phyloP scores from a whole-genome alignment of 2,329 filamentous ascomycete genomes.

The Penicillium hordei region DNA sequence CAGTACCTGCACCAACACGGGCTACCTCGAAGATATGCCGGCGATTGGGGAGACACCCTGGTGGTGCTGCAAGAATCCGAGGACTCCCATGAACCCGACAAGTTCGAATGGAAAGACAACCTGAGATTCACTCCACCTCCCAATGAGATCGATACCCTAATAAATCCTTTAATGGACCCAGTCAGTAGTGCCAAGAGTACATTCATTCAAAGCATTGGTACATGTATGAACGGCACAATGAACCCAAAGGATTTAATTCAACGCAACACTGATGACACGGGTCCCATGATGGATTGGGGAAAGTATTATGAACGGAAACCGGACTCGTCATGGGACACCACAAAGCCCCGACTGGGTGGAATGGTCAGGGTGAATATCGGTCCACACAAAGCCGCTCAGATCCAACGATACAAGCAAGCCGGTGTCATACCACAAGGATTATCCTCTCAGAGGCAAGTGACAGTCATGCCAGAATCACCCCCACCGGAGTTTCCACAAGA shows the following conservation, averaged over 20 bases:
- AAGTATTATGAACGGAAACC: background rate
- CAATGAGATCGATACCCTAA: background rate
- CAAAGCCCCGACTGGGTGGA: background rate
- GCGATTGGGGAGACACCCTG: slow-evolving; percentile 35
- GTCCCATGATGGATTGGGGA: background rate
- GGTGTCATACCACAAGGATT: background rate
- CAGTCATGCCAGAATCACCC: background rate
- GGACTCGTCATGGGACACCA: background rate
- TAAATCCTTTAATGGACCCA: background rate
- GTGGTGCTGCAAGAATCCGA: slow-evolving; percentile 16
- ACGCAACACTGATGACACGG: background rate
- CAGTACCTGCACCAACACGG: slow-evolving; percentile 32
- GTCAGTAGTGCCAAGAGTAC: background rate
- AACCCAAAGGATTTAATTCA: background rate
- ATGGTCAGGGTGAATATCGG: slow-evolving; percentile 2
- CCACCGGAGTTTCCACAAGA: background rate
- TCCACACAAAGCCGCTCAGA: background rate
- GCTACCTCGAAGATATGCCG: slow-evolving; percentile 32
- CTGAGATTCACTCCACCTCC: slow-evolving; percentile 2
- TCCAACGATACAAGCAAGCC: background rate
- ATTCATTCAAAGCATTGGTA: slow-evolving; percentile 1
- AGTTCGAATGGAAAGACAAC: slow-evolving; percentile 20
- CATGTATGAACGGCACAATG: background rate
- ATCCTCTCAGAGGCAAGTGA: background rate
- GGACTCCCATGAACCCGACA: slow-evolving; percentile 9